These are phyloP conservation scores for Ceratocystis smalleyi DNA, from an alignment of 2,329 filamentous ascomycete species.

Conservation along the genomic window DNA sequence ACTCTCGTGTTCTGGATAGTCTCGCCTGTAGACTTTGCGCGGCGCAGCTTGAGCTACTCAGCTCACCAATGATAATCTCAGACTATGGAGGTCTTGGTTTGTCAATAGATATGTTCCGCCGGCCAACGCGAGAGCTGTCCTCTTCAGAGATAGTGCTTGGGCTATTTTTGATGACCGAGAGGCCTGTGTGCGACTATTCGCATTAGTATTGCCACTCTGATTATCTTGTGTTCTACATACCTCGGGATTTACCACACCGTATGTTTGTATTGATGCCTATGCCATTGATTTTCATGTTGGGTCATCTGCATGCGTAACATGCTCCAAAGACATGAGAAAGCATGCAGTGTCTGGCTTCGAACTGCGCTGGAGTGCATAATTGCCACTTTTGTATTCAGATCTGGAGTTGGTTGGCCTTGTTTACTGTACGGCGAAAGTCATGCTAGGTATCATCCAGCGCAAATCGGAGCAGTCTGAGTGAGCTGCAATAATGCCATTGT, in stretches of 20 bases:
- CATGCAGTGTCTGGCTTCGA: background rate
- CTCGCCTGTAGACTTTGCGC: background rate
- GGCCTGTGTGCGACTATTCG: background rate
- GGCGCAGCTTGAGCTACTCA: background rate
- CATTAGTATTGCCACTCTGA: background rate
- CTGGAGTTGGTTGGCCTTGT: background rate
- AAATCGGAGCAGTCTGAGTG: background rate
- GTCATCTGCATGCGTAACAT: background rate
- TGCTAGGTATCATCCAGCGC: background rate
- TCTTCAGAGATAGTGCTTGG: background rate
- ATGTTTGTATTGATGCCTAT: background rate
- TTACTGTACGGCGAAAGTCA: background rate
- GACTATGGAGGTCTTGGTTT: background rate
- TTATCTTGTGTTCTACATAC: background rate
- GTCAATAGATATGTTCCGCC: background rate
- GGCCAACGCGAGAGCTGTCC: background rate
- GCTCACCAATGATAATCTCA: background rate
- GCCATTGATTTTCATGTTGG: background rate
- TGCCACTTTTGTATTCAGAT: background rate
- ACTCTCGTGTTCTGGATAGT: background rate
- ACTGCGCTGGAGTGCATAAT: background rate
- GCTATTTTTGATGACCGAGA: background rate
- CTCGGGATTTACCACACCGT: background rate
- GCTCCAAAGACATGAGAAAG: background rate
- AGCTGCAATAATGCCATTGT: background rate